Evolutionary conservation across 257 asterid species (phyloP), one percentile per base, ranked within the genome.

Genomic region (Sherardia arvensis): DNA sequence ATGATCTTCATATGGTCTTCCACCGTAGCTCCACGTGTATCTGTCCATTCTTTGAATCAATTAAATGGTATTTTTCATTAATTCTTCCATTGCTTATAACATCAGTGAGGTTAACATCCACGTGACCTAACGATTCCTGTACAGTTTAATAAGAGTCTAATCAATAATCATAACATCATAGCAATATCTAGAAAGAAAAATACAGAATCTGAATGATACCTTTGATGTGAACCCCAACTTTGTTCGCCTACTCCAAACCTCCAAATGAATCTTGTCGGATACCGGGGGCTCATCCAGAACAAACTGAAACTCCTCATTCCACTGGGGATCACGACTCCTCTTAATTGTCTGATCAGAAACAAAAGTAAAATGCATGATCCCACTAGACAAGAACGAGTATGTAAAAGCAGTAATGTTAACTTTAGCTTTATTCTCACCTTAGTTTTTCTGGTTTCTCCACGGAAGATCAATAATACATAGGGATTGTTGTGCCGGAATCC

Each of bases 271-370:
- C 80, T 80, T 87, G 53, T 90, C 97, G 8, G 80, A 83, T 67
- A 85, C 59, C 0, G 97, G 96, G 61, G 96, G 87, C 68, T 90
- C 96, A 58, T 90, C 97, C 2, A 84, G 85, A 88, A 85, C 69
- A 78, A 85, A 90, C 28, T 90, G 95, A 67, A 90, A 87, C 83
- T 87, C 97, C 71, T 90, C 97, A 30, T 87, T 78, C 97, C 97
- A 90, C 14, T 56, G 48, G 14, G 97, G 97, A 69, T 90, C 77
- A 0, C 96, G 90, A 30, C 84, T 83, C 80, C 72, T 84, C 38
- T 77, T 77, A 29, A 87, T 73, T 80, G 80, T 76, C 97, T 90
- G 70, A 54, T 43, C 51, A 43, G 60, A 22, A 33, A 66, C 34
- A 40, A 8, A n/a, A 12, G 49, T 15, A 43, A 43, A 43, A 53